Evolutionary conservation across 345 rosid genomes (phyloP), one percentile per base, ranked within the genome.

Genomic region (Durio zibethinus): DNA sequence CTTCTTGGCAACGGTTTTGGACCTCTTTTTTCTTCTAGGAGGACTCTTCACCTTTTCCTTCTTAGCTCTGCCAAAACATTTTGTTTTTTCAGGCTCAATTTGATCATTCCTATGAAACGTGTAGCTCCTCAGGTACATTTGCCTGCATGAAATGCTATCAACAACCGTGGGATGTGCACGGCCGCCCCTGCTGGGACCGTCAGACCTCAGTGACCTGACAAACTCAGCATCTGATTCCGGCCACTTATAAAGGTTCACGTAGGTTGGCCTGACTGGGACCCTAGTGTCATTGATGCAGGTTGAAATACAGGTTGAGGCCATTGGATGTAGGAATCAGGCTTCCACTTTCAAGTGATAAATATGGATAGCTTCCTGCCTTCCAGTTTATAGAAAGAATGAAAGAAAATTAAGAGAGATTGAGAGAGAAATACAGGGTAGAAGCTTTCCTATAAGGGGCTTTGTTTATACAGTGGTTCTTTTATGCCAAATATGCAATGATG

Each of bases 71-170:
- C 92, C 86, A 20, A 88, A 78, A 27, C 92, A 89, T 78, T 81
- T 82, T 21, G 87, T 81, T 81, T 77, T 85, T 66, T 82, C 85
- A 1, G 78, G 68, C 36, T 74, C 77, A 18, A 68, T 75, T 6
- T 88, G 85, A 21, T 88, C 92, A 61, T 89, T 87, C 65, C 89
- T 79, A 20, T 92, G 86, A 70, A 94, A 94, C 2, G 93, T 87
- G 83, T 94, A 94, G 90, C 97, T 94, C 59, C 97, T 86, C 4
- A 94, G 85, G 77, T 90, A 94, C 84, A 89, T 89, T 81, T 94
- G 97, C 79, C 98, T 78, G 83, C 97, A 90, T 20, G 95, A 92
- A 76, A 91, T 88, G 75, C 91, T 90, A 78, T 94, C 98, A 52
- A 94, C 95, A 9, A 92, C 95, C 69, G 87, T 84, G 14, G 90